Evolutionary conservation across 345 rosid genomes (phyloP).

Genomic region (Excoecaria cochinchinensis): DNA sequence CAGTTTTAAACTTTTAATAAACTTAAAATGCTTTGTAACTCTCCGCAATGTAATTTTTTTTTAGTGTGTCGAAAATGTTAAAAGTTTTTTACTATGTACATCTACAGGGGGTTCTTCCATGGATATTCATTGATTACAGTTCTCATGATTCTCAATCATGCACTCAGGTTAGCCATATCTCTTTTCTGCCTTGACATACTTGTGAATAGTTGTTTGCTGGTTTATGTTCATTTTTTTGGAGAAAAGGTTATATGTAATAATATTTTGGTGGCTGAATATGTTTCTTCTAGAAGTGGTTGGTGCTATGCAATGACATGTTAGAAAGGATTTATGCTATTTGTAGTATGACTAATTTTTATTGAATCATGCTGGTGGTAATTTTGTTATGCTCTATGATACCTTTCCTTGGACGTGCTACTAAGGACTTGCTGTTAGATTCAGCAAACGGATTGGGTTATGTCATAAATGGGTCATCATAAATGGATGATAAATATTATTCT

Average conservation of each 20-base stretch:
- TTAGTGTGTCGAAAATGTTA: too few species aligned
- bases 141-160: slow-evolving; percentile 96
- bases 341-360: background rate
- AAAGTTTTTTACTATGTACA: too few species aligned
- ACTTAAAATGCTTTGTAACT: slow-evolving; percentile 2
- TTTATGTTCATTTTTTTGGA: slow-evolving; percentile 15
- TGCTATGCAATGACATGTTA: background rate
- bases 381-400: background rate
- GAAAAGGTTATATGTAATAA: background rate
- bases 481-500: too few species aligned
- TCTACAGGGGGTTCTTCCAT: slow-evolving; percentile 90
- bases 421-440: background rate
- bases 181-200: slow-evolving; percentile 16
- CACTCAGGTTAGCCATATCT: slow-evolving; percentile 67
- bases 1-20: background rate
- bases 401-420: background rate
- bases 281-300: background rate
- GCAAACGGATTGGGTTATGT: too few species aligned
- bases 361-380: background rate
- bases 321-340: background rate
- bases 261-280: background rate
- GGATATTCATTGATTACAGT: slow-evolving; percentile 79
- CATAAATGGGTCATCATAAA: too few species aligned
- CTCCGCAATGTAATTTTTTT: slow-evolving; percentile 5
- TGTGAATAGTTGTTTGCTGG: slow-evolving; percentile 15